These are phyloP conservation scores for Bipolaris sorokiniana DNA, from an alignment of 2,329 filamentous ascomycete genomes.

Conservation along the genomic window DNA sequence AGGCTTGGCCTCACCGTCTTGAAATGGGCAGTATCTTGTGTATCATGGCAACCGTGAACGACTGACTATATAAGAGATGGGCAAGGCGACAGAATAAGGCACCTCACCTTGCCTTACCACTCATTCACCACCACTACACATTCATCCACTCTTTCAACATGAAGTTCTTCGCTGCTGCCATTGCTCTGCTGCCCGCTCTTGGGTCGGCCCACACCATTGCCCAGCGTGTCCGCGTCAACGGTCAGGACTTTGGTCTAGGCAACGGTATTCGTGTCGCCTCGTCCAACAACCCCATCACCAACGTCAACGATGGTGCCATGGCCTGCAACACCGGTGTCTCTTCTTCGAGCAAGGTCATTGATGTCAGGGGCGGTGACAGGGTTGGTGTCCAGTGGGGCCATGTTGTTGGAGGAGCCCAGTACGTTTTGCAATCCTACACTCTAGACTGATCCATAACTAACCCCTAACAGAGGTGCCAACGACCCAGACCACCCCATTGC, in stretches of 20 bases:
- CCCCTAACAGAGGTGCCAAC: slow-evolving; percentile 41
- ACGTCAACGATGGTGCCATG: slow-evolving; percentile 55
- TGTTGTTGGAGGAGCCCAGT: slow-evolving; percentile 60
- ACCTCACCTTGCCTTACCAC: slow-evolving; percentile 4
- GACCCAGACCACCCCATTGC: slow-evolving; percentile 57
- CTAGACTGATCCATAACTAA: not conserved
- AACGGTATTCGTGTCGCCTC: slow-evolving; percentile 58
- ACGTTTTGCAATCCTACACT: not conserved
- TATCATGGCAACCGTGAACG: not conserved
- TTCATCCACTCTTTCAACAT: slow-evolving; percentile 19
- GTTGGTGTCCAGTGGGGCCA: slow-evolving; percentile 62
- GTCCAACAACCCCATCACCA: slow-evolving; percentile 59
- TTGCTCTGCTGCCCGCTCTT: slow-evolving; percentile 41
- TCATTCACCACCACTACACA: not conserved
- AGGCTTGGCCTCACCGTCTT: not conserved
- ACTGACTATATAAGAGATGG: slow-evolving; percentile 19
- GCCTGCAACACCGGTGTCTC: slow-evolving; percentile 56
- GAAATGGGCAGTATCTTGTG: not conserved
- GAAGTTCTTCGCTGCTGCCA: slow-evolving; percentile 36
- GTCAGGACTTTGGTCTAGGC: slow-evolving; percentile 56
- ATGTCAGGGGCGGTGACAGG: slow-evolving; percentile 59
- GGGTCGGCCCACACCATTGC: slow-evolving; percentile 53
- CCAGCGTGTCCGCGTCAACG: slow-evolving; percentile 51
- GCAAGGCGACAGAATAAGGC: not conserved
- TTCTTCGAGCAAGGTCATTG: slow-evolving; percentile 51